Conservation (phyloP, 116 monocot genomes). For the Zostera marina region DNA sequence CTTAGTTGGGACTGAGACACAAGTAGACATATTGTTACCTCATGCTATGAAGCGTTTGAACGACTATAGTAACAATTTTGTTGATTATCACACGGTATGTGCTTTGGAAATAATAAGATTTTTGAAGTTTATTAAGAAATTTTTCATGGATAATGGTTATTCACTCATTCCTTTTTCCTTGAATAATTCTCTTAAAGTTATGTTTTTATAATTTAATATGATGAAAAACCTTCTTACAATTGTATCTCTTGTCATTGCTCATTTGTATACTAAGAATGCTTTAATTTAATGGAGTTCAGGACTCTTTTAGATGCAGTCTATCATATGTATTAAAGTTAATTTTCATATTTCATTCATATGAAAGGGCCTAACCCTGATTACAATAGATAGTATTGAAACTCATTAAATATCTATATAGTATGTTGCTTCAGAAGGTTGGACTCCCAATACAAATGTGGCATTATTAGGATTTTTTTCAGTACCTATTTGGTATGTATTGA, state of each 20-base stretch:
- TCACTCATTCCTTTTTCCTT: no score
- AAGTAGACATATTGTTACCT: slow-evolving; percentile 34
- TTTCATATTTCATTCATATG: no score
- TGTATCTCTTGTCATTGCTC: background rate
- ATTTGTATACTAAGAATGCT: background rate
- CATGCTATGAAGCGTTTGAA: slow-evolving; percentile 85
- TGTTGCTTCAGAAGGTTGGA: no score
- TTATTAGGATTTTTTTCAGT: background rate
- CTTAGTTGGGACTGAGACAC: slow-evolving; percentile 8
- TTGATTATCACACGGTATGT: slow-evolving; percentile 74
- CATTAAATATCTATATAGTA: no score
- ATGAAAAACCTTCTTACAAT: background rate
- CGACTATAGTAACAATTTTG: slow-evolving; percentile 56
- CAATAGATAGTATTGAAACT: no score
- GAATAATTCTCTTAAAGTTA: no score
- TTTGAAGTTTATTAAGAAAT: background rate
- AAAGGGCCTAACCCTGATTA: no score
- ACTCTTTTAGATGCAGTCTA: no score
- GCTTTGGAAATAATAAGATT: background rate
- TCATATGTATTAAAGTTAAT: no score
- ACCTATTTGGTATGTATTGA: background rate
- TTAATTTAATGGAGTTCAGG: no score
- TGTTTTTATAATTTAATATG: no score
- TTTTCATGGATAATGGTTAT: background rate
- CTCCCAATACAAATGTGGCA: no score